These are phyloP conservation scores for Purshia tridentata DNA, from an alignment of 306 rosid species.

Conservation along the genomic window DNA sequence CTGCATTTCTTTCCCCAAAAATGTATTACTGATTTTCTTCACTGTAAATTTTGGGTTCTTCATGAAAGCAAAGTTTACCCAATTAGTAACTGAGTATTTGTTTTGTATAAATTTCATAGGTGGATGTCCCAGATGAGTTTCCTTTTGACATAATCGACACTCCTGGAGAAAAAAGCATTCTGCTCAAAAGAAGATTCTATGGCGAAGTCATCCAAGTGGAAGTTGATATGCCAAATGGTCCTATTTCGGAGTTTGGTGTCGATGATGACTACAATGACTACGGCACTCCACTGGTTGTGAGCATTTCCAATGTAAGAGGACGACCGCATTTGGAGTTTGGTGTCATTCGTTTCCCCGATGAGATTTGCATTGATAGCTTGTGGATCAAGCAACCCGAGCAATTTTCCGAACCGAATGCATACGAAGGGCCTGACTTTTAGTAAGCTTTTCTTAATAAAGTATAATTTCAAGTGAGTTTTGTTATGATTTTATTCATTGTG, in stretches of 20 bases:
- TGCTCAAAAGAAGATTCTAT: conserved; percentile 54
- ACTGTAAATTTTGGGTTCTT: neutral
- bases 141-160: conserved; percentile 78
- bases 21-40: neutral
- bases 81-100: neutral
- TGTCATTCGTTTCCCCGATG: conserved; percentile 64
- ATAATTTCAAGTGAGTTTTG: neutral
- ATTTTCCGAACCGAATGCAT: conserved; percentile 51
- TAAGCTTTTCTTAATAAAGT: conserved; percentile 30
- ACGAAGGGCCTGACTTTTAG: conserved; percentile 90
- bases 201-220: conserved; percentile 69
- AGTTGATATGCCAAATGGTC: conserved; percentile 62
- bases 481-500: neutral
- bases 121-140: conserved; percentile 40
- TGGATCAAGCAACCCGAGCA: conserved; percentile 51
- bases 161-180: conserved; percentile 71
- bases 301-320: conserved; percentile 54
- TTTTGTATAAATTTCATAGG: conserved; percentile 7
- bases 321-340: conserved; percentile 66
- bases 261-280: conserved; percentile 30
- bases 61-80: neutral
- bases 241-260: conserved; percentile 28
- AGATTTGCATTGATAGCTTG: conserved; percentile 70
- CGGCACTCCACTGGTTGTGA: conserved; percentile 75
- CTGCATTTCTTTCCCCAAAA: neutral